Base-by-base conservation (phyloP, 139 green algal species). In the Astrephomene gubernaculifera region DNA sequence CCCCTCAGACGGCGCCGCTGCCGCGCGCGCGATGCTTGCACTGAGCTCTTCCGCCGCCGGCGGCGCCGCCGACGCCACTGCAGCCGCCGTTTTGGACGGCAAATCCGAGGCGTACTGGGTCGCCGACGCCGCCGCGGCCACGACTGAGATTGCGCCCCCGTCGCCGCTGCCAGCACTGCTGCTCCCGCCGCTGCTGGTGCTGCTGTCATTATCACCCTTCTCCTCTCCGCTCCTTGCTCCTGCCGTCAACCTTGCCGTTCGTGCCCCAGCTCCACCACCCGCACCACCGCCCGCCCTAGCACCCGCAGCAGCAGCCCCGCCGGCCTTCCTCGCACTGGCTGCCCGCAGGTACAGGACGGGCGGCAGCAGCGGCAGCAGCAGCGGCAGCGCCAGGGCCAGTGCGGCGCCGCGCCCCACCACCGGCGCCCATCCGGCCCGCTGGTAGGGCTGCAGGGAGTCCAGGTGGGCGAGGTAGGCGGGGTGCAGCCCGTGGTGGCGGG, bases 361-460 rank as follows among this genome's bases (percentile, higher is more conserved):
- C 71, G 61, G 67, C 78, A 76, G 52, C 60, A 67, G 64, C 70
- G 33, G 64, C 57, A 79, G 70, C 39, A 63, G 71, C 44, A 63
- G 79, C 12, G 38, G 83, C 74, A 49, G 29, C 22, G 41, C 14
- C 14, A 67, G 12, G 24, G 81, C 67, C 21, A 79, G n/a, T 17
- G 67, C 73, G 25, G 45, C 61, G 29, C 69, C 78, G 9, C 63
- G 43, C 2, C 78, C 78, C 12, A 65, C 43, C 14, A 31, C 63
- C 0, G 78, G 1, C 12, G 4, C 61, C 78, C 33, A 44, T 8
- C 45, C 73, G 0, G 73, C 31, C 2, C 79, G 14, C 22, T 85
- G 49, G 53, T 89, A 91, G 33, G 83, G 19, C 71, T 71, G 12
- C 49, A 91, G 71, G 25, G 49, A 81, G 24, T 73, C 69, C 31